Conservation (phyloP, 2,329 filamentous ascomycete species). For the Fusarium sp. region DNA sequence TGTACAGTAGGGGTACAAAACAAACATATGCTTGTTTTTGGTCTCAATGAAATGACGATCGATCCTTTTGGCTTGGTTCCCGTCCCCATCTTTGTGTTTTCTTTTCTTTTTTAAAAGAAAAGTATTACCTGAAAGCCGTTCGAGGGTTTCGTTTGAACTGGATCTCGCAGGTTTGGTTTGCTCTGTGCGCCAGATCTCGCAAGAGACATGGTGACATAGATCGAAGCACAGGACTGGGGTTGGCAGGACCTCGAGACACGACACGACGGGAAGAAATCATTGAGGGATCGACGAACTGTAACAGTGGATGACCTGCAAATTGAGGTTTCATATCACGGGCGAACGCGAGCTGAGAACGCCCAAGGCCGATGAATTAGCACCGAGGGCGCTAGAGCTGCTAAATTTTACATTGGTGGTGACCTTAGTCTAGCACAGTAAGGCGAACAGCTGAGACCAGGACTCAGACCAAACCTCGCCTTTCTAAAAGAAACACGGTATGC, state of each 20-base stretch:
- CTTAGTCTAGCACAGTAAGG: slow-evolving; percentile 16
- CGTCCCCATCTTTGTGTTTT: slow-evolving; percentile 9
- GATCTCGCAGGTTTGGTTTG: slow-evolving; percentile 37
- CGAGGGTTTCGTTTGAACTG: slow-evolving; percentile 33
- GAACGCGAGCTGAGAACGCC: slow-evolving; percentile 42
- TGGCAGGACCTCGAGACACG: slow-evolving; percentile 33
- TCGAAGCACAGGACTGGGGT: slow-evolving; percentile 38
- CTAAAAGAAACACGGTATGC: not conserved
- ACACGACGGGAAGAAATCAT: slow-evolving; percentile 23
- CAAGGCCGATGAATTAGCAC: slow-evolving; percentile 14
- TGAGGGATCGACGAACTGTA: slow-evolving; percentile 22
- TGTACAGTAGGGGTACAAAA: not conserved
- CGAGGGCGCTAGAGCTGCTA: slow-evolving; percentile 22
- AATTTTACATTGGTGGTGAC: slow-evolving; percentile 9
- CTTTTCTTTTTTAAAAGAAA: not conserved
- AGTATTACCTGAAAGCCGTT: slow-evolving; percentile 5
- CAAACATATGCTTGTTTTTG: not conserved
- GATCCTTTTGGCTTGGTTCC: slow-evolving; percentile 14
- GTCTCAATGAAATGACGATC: slow-evolving; percentile 1
- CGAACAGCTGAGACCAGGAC: slow-evolving; percentile 33
- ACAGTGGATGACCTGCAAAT: slow-evolving; percentile 23
- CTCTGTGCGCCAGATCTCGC: slow-evolving; percentile 44
- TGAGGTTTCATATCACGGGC: slow-evolving; percentile 43
- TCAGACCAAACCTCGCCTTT: not conserved
- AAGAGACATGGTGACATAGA: slow-evolving; percentile 39